Base-by-base conservation (phyloP, 331 rosid species). In the Ulmus americana region DNA sequence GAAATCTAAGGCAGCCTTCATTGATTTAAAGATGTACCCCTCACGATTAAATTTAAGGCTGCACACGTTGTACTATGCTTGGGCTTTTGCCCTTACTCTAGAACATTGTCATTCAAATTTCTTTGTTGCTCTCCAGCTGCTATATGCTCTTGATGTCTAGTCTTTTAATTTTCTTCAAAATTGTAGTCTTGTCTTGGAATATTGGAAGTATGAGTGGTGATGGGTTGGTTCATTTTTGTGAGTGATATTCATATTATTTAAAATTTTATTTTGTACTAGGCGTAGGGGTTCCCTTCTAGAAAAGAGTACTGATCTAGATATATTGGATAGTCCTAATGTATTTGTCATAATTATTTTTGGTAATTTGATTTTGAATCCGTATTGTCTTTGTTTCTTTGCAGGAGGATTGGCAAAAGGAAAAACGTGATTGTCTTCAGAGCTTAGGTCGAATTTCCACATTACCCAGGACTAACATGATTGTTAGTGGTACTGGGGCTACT, bases 391-490 rank as follows among this genome's bases (percentile, higher is more conserved):
- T 57, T 84, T 59, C 72, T 47, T 74, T 64, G 64, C 86, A 94
- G 98, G 98, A 89, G 79, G 97, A 94, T 76, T 94, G 98, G 97
- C 95, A 85, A 76, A 94, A 87, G 71, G 98, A 87, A 79, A 94
- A 87, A 63, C 90, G 98, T 59, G 98, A 89, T 81, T 87, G 88
- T 75, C 91, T 89, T 72, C 98, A 87, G 83, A 94, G 95, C 80
- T 81, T 94, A 68, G 87, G 85, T 72, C 81, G 90, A 65, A 90
- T 94, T 82, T 89, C 97, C 65, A 76, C 88, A 40, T 81, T 94
- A 76, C 98, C 98, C 10, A 78, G 91, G 83, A 82, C 95, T 47
- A 87, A 89, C 70, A 77, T 79, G 78, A 76, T 74, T 50, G 77
- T 79, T 68, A 69, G 76, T 46, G 65, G 74, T 66, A 74, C 61